phyloP scores from a whole-genome alignment of 805 yeast genomes.

The Cyberlindnera mrakii region DNA sequence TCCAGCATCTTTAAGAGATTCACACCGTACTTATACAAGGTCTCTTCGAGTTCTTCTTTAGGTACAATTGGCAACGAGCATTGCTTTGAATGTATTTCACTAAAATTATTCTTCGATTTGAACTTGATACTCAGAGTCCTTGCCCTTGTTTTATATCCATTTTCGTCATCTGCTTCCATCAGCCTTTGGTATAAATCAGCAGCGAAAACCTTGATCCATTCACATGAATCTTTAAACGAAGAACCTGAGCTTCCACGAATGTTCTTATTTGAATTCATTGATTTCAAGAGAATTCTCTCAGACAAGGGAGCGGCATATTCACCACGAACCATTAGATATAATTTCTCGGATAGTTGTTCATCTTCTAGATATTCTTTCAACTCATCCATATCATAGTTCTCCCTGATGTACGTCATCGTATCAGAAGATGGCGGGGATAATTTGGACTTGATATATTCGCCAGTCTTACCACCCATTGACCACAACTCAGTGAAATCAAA shows the following conservation, averaged over 20 bases:
- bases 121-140: conserved; percentile 38
- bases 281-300: conserved; percentile 58
- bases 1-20: conserved; percentile 38
- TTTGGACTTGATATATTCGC: conserved; percentile 47
- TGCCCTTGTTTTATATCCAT: conserved; percentile 33
- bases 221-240: conserved; percentile 44
- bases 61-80: conserved; percentile 16
- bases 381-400: conserved; percentile 36
- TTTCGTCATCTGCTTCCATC: conserved; percentile 68
- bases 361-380: conserved; percentile 37
- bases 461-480: conserved; percentile 88
- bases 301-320: conserved; percentile 45
- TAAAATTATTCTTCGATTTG: conserved; percentile 22
- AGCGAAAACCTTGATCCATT: conserved; percentile 78
- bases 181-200: conserved; percentile 73
- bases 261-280: conserved; percentile 88
- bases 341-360: conserved; percentile 41
- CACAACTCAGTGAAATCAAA: conserved; percentile 72
- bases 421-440: conserved; percentile 46
- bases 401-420: conserved; percentile 45
- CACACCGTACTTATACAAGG: conserved; percentile 28
- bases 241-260: conserved; percentile 53
- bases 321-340: conserved; percentile 66
- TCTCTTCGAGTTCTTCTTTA: conserved; percentile 16
- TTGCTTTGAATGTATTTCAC: conserved; percentile 33